phyloP scores from a whole-genome alignment of 805 yeast genomes.

The Scheffersomyces spartinae region DNA sequence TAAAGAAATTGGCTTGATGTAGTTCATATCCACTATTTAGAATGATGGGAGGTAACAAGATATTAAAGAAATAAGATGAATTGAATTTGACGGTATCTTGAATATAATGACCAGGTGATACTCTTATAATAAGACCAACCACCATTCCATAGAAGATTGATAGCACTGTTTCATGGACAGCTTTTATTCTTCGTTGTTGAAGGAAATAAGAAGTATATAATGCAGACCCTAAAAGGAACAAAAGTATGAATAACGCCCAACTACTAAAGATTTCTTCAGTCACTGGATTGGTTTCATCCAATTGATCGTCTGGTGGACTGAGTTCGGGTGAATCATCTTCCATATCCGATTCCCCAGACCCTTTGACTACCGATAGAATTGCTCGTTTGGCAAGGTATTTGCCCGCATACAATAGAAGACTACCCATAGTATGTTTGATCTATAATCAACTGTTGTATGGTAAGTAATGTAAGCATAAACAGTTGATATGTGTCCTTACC shows the following conservation, averaged over 20 bases:
- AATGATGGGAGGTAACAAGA: constrained; percentile 90
- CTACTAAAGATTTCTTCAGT: constrained; percentile 93
- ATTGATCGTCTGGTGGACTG: constrained; percentile 32
- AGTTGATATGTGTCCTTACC: too few relatives aligned
- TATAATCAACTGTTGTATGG: too few relatives aligned
- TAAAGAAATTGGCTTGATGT: constrained; percentile 90
- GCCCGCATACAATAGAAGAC: constrained; percentile 13
- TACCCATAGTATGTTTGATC: too few relatives aligned
- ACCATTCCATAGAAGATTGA: constrained; percentile 96
- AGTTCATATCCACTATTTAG: constrained; percentile 93
- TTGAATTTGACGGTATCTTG: constrained; percentile 96
- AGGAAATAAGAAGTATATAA: constrained; percentile 91
- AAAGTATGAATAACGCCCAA: constrained; percentile 89
- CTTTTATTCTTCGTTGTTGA: constrained; percentile 83
- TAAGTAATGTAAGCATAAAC: too few relatives aligned
- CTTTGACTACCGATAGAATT: too few relatives aligned
- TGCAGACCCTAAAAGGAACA: constrained; percentile 74
- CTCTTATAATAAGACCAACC: constrained; percentile 82
- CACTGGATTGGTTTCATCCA: constrained; percentile 67
- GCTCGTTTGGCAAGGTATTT: constrained; percentile 23
- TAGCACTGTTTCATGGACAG: constrained; percentile 94
- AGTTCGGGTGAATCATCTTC: constrained; percentile 31
- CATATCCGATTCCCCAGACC: constrained; percentile 10
- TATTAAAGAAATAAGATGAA: constrained; percentile 87
- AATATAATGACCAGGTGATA: constrained; percentile 92